A percentile compares a stretch with the other conserved stretches of the same genome.
Conservation (phyloP, 768 basidiomycete genomes). For the Sporobolomyces pararoseus region DNA sequence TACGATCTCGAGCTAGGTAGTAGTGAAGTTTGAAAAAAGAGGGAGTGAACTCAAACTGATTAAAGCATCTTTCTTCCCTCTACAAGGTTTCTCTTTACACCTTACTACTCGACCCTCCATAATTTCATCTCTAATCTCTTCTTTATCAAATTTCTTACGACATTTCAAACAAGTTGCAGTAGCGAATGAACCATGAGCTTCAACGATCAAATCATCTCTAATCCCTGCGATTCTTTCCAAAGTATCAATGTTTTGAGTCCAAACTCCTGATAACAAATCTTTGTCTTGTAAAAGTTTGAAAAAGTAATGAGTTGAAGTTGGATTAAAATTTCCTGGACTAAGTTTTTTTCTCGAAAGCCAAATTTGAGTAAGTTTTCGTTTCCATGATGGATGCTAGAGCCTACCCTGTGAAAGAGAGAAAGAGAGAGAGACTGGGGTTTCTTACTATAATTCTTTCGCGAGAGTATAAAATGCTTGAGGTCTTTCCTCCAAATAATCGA, state of each 20-base stretch:
- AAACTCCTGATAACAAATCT: conserved; percentile 57
- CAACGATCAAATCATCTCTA: conserved; percentile 68
- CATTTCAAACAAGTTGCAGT: conserved; percentile 78
- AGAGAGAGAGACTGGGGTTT: not conserved
- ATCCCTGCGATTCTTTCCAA: conserved; percentile 81
- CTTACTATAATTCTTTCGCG: conserved; percentile 74
- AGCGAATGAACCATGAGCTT: conserved; percentile 93
- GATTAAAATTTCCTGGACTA: conserved; percentile 66
- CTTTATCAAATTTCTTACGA: conserved; percentile 58
- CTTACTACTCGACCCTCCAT: conserved; percentile 62
- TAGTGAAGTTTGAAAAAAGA: no score
- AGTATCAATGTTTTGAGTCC: conserved; percentile 79
- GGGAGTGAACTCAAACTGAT: not conserved
- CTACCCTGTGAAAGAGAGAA: conserved; percentile 47
- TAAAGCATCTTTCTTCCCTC: conserved; percentile 22
- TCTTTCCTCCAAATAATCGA: conserved; percentile 62
- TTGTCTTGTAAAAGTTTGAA: conserved; percentile 72
- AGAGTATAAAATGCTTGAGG: conserved; percentile 67
- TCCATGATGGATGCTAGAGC: no score
- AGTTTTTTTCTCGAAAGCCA: no score
- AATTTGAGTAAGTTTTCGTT: no score
- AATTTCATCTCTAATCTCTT: conserved; percentile 65
- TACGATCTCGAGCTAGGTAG: no score
- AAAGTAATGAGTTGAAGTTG: conserved; percentile 86
- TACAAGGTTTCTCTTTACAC: conserved; percentile 54